Conservation (phyloP, 768 basidiomycete genomes). For the Mycena sanguinolenta region DNA sequence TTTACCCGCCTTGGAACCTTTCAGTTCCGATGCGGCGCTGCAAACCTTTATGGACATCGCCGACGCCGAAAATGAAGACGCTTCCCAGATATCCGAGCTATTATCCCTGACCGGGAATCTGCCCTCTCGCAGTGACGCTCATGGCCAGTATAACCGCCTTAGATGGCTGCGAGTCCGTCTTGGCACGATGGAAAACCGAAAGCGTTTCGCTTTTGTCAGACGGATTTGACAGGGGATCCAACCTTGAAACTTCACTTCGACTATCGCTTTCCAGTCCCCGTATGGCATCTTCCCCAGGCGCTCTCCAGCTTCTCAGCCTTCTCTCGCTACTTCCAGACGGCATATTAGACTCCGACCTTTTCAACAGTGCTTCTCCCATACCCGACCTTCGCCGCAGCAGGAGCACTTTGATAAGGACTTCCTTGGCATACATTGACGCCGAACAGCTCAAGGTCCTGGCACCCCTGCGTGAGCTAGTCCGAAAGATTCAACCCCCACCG, state of each 20-base stretch:
- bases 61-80: constrained; percentile 6
- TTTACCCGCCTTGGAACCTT: neutral
- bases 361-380: neutral
- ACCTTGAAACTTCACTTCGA: constrained; percentile 9
- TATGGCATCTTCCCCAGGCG: constrained; percentile 1
- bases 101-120: constrained; percentile 14
- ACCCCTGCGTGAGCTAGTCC: constrained; percentile 11
- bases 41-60: constrained; percentile 16
- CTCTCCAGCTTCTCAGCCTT: constrained; percentile 17
- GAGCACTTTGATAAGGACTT: constrained; percentile 8
- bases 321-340: constrained; percentile 21
- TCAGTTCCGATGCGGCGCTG: constrained; percentile 8
- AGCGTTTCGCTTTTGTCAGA: constrained; percentile 13
- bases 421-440: constrained; percentile 17
- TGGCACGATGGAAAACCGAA: constrained; percentile 13
- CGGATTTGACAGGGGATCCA: neutral
- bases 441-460: constrained; percentile 8
- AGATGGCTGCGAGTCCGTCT: neutral
- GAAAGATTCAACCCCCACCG: constrained; percentile 2
- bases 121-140: constrained; percentile 11
- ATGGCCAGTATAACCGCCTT: constrained; percentile 1
- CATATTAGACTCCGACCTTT: constrained; percentile 1
- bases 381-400: constrained; percentile 1
- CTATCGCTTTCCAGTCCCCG: constrained; percentile 22
- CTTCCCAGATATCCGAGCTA: neutral